phyloP scores from a whole-genome alignment of 2,329 filamentous ascomycete genomes.

The Bisporella sp. region DNA sequence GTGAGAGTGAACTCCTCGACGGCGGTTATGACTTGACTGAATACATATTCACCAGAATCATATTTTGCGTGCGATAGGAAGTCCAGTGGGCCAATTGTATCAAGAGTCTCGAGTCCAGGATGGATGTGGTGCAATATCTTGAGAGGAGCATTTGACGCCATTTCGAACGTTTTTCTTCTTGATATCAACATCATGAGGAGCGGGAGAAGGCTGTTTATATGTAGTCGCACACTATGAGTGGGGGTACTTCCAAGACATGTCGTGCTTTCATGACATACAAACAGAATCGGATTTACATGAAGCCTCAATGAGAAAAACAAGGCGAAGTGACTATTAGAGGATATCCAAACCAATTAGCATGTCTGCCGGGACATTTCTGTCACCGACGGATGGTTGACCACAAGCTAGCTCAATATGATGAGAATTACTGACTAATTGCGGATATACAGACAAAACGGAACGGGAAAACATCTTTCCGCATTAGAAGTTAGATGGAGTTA shows the following conservation, averaged over 20 bases:
- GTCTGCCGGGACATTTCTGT: not conserved
- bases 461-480: too few relatives aligned
- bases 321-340: not conserved
- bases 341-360: not conserved
- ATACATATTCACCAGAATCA: constrained; percentile 29
- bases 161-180: not conserved
- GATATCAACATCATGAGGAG: not conserved
- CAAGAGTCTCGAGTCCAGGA: constrained; percentile 35
- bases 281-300: not conserved
- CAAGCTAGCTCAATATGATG: not conserved
- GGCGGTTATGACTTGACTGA: constrained; percentile 42
- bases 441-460: too few relatives aligned
- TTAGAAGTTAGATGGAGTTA: too few relatives aligned
- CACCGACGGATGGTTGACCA: not conserved
- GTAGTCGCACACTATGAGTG: not conserved
- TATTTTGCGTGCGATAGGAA: constrained; percentile 38
- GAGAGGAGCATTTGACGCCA: not conserved
- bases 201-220: not conserved
- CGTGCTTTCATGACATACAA: not conserved
- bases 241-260: too few relatives aligned
- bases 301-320: not conserved
- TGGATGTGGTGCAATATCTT: not conserved
- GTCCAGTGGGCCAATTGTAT: constrained; percentile 49
- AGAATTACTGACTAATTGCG: not conserved
- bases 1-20: constrained; percentile 27